Percentiles rank a stretch among this genome's conserved stretches.
These are phyloP conservation scores for Piper longum DNA, from an alignment of 164 flowering plant species.

Conservation along the genomic window DNA sequence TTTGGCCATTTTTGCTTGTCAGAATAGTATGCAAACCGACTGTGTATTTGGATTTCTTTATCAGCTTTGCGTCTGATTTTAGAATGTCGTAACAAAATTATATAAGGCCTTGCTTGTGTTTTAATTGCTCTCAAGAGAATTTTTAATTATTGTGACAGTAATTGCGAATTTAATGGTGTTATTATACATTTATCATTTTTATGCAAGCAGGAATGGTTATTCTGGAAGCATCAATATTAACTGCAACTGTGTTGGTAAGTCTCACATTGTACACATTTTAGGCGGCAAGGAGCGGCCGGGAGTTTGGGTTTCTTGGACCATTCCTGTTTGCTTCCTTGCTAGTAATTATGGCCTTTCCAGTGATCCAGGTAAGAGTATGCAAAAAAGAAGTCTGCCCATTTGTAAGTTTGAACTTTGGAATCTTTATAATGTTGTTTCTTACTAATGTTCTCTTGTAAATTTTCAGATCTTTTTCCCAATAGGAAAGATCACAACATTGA, in stretches of 20 bases:
- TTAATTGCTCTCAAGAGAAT: too few species aligned
- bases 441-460: conserved; percentile 6
- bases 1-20: too few species aligned
- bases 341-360: conserved; percentile 4
- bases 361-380: conserved; percentile 8
- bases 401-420: not conserved
- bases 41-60: too few species aligned
- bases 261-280: conserved; percentile 13
- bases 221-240: conserved; percentile 10
- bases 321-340: conserved; percentile 7
- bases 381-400: not conserved
- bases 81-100: too few species aligned
- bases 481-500: conserved; percentile 55
- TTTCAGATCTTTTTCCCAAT: conserved; percentile 66
- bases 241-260: conserved; percentile 7
- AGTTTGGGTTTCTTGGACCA: conserved; percentile 11
- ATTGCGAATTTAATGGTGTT: not conserved
- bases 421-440: not conserved
- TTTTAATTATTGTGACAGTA: too few species aligned
- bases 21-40: too few species aligned
- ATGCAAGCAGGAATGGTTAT: conserved; percentile 9
- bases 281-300: conserved; percentile 13
- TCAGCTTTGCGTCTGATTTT: too few species aligned
- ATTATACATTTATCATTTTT: too few species aligned
- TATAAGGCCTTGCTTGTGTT: too few species aligned